Base-by-base conservation (phyloP, 2,329 filamentous ascomycete species). In the Purpureocillium takamizusanense region DNA sequence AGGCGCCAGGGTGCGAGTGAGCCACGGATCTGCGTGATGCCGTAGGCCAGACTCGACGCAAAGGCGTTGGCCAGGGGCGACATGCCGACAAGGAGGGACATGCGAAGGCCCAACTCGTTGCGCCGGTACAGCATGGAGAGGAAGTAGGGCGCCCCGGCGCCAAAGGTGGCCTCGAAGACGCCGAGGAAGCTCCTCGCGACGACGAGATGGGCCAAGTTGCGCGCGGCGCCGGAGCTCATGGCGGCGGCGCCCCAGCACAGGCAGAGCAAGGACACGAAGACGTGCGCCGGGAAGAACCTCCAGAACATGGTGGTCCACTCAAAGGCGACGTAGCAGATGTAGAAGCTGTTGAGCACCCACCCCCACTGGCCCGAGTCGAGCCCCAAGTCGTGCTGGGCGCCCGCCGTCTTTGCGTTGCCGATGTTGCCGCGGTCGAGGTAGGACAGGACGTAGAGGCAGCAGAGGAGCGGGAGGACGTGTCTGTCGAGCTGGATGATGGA, bases 51-150 rank as follows among this genome's bases (percentile, higher is more conserved):
- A 4, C 57, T 50, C 7, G 50, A 51, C 5, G 57, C 56, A 39
- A 60, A 60, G 15, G 52, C 56, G 23, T 52, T 57, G 8, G 57
- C 57, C 5, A 61, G 42, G 1, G 57, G 54, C 13, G 55, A 51
- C 29, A 51, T 52, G 1, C 48, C 50, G 7, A 56, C 43, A 5
- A 60, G 44, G 1, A 59, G 15, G 5, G 50, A 47, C 15, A 51
- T 46, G 25, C 57, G 50, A 7, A 55, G 39, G 1, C 56, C 57
- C 1, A 60, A 34, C 37, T 61, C 57, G 7, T 46, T 48, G 7
- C 57, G 47, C 29, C 53, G 51, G 37, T 61, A 61, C 40, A 60
- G 59, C 30, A 59, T 43, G 1, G 57, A 58, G 6, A 60, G 47
- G 21, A 53, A 52, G 33, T 54, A 59, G 2, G 55, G 49, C 21